These are phyloP conservation scores for Candida coleopterorum DNA, from an alignment of 805 yeast genomes.

Conservation along the genomic window DNA sequence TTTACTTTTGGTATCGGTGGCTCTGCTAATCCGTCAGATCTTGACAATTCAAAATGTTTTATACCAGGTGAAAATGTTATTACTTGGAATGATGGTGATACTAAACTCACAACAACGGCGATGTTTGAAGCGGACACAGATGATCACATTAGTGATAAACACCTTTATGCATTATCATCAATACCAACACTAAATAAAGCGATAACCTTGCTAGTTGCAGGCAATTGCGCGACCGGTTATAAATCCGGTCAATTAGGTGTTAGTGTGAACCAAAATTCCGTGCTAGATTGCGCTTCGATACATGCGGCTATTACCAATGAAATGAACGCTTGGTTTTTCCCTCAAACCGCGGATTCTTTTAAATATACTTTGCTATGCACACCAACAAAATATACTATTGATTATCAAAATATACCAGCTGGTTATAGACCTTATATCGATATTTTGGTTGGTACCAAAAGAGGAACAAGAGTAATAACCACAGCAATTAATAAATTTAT, in stretches of 20 bases:
- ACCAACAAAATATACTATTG: constrained; percentile 1
- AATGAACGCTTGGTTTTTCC: constrained; percentile 16
- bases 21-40: constrained; percentile 12
- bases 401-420: constrained; percentile 17
- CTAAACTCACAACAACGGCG: constrained; percentile 9
- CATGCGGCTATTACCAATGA: constrained; percentile 14
- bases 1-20: constrained; percentile 18
- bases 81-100: constrained; percentile 14
- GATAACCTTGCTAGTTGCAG: constrained; percentile 12
- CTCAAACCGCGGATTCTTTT: constrained; percentile 6
- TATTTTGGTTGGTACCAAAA: neutral
- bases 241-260: constrained; percentile 13
- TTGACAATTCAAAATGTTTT: constrained; percentile 14
- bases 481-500: constrained; percentile 9
- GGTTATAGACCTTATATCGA: constrained; percentile 18
- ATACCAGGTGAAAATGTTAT: constrained; percentile 15
- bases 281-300: constrained; percentile 13
- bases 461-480: neutral
- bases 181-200: constrained; percentile 11
- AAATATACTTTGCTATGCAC: constrained; percentile 10
- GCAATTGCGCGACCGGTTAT: constrained; percentile 18
- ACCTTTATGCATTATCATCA: neutral
- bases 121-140: constrained; percentile 6
- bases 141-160: neutral
- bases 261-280: neutral